These are phyloP conservation scores for Botrytis byssoidea DNA, from an alignment of 2,329 filamentous ascomycete species.

Conservation along the genomic window DNA sequence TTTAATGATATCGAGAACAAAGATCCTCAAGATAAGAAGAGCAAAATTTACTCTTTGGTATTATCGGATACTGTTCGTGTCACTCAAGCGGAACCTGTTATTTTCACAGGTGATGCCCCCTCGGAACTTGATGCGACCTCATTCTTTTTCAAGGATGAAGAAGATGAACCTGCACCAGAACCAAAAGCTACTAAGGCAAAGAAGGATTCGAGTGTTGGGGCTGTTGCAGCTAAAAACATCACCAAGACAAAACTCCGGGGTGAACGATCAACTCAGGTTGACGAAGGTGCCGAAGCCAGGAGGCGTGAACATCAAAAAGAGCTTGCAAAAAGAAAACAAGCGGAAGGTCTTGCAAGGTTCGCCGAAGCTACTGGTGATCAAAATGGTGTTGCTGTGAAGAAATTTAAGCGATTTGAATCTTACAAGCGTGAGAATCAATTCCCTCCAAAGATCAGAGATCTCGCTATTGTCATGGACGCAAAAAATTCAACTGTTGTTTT, in stretches of 20 bases:
- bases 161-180: conserved; percentile 62
- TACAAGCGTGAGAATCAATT: conserved; percentile 98
- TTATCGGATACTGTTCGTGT: conserved; percentile 93
- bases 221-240: conserved; percentile 91
- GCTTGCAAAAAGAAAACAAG: conserved; percentile 81
- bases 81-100: conserved; percentile 70
- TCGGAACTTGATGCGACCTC: conserved; percentile 91
- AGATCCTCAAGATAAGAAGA: conserved; percentile 83
- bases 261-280: conserved; percentile 81
- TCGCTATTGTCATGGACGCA: conserved; percentile 84
- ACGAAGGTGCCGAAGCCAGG: conserved; percentile 85
- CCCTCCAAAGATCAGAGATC: conserved; percentile 75
- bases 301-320: conserved; percentile 92
- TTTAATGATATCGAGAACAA: conserved; percentile 87
- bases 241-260: conserved; percentile 90
- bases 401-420: conserved; percentile 98
- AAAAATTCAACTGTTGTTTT: conserved; percentile 90
- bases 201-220: conserved; percentile 77
- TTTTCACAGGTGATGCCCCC: conserved; percentile 92
- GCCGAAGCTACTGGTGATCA: conserved; percentile 79
- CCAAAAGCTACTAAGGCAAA: conserved; percentile 88
- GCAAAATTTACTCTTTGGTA: conserved; percentile 82
- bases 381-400: conserved; percentile 92
- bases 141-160: conserved; percentile 98
- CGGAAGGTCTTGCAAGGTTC: conserved; percentile 81